These are phyloP conservation scores for Eremothecium cymbalariae DNA, from an alignment of 1,139 yeast genomes.

Conservation along the genomic window DNA sequence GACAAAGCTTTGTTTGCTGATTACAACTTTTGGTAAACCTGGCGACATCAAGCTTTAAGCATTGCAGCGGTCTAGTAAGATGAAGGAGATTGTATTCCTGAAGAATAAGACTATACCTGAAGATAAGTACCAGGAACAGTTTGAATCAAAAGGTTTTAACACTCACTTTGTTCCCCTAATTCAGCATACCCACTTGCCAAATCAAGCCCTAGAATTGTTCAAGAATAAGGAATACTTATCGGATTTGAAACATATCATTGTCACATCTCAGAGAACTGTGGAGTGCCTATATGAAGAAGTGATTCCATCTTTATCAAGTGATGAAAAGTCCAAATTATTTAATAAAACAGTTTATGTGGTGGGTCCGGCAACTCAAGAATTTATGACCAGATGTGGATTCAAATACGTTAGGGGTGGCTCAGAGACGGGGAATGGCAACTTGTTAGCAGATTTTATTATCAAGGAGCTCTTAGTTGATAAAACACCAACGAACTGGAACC, in stretches of 20 bases:
- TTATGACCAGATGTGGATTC: slow-evolving; percentile 59
- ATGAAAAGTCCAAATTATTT: slow-evolving; percentile 29
- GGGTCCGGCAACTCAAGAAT: slow-evolving; percentile 77
- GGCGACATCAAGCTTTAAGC: too few species aligned
- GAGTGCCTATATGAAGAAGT: slow-evolving; percentile 57
- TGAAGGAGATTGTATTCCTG: slow-evolving; percentile 35
- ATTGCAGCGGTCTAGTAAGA: neutral
- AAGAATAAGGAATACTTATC: slow-evolving; percentile 37
- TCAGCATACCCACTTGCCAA: slow-evolving; percentile 48
- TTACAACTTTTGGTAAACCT: too few species aligned
- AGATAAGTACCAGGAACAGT: slow-evolving; percentile 52
- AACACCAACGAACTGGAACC: slow-evolving; percentile 7
- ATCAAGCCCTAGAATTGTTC: slow-evolving; percentile 39
- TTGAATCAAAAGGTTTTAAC: slow-evolving; percentile 33
- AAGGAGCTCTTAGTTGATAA: slow-evolving; percentile 10
- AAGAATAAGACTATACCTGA: slow-evolving; percentile 60
- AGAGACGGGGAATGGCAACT: slow-evolving; percentile 73
- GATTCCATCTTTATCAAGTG: slow-evolving; percentile 18
- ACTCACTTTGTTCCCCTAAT: slow-evolving; percentile 62
- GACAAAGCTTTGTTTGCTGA: too few species aligned
- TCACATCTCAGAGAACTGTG: slow-evolving; percentile 91
- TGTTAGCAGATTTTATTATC: slow-evolving; percentile 58
- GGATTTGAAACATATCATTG: slow-evolving; percentile 46
- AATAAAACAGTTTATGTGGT: slow-evolving; percentile 68
- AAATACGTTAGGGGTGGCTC: slow-evolving; percentile 60